A percentile compares a stretch with the other conserved stretches of the same genome.
Evolutionary conservation across 306 rosid species (phyloP).

Genomic region (Albizia julibrissin): DNA sequence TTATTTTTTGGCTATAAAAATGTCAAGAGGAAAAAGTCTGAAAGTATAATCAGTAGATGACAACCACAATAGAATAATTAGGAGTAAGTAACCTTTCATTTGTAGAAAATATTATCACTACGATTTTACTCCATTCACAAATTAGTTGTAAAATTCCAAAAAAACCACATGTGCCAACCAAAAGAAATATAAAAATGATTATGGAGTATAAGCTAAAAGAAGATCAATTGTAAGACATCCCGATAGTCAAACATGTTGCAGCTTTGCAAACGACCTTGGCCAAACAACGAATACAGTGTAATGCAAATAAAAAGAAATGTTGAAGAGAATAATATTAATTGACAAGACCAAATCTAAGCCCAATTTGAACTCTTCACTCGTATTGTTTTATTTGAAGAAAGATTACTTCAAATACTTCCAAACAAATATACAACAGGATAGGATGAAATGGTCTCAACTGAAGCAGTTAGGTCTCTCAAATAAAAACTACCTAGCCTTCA

Average conservation of each 20-base stretch:
- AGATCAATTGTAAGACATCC: neutral
- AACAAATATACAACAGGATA: neutral
- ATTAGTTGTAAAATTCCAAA: neutral
- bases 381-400: neutral
- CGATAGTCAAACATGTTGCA: neutral
- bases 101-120: neutral
- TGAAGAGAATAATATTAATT: neutral
- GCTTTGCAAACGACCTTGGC: neutral
- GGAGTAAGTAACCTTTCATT: neutral
- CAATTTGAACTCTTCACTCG: neutral
- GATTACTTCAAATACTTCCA: neutral
- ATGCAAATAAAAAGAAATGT: neutral
- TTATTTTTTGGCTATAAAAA: neutral
- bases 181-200: neutral
- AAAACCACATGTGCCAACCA: neutral
- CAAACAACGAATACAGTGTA: neutral
- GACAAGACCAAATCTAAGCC: neutral
- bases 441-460: constrained; percentile 68
- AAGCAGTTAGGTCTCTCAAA: constrained; percentile 69
- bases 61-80: neutral
- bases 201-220: neutral
- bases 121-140: neutral
- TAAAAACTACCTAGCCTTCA: constrained; percentile 64
- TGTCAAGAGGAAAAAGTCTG: neutral
- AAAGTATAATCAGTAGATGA: neutral